A percentile compares a stretch with the other conserved stretches of the same genome.
phyloP scores from a whole-genome alignment of 176 grass and related monocot genomes.

The Bromus sterilis region DNA sequence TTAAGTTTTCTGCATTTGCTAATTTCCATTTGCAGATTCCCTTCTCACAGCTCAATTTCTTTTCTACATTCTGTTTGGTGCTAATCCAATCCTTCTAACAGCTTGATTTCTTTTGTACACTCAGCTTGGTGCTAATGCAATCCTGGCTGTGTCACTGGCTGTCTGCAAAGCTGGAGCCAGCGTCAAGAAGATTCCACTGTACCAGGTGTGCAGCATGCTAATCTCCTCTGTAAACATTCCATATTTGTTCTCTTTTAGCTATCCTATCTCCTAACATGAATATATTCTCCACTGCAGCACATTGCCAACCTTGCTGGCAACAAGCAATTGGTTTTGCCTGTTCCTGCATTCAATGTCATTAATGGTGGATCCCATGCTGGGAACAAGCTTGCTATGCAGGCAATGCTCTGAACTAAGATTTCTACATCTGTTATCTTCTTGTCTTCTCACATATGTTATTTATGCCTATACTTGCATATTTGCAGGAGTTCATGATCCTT shows the following conservation, averaged over 20 bases:
- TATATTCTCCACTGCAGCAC: slow-evolving; percentile 40
- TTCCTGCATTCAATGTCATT: slow-evolving; percentile 96
- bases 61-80: slow-evolving; percentile 56
- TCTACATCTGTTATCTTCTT: not conserved
- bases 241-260: not conserved
- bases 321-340: slow-evolving; percentile 77
- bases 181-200: slow-evolving; percentile 79
- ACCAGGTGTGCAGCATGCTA: slow-evolving; percentile 32
- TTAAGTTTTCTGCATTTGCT: not conserved
- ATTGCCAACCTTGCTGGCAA: slow-evolving; percentile 94
- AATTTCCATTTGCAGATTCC: not conserved
- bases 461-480: not conserved
- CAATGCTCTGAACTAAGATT: not conserved
- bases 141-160: slow-evolving; percentile 86
- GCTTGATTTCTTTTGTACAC: not conserved
- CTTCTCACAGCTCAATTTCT: not conserved
- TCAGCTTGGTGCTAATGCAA: slow-evolving; percentile 94
- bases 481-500: slow-evolving; percentile 98
- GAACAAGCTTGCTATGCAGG: slow-evolving; percentile 99
- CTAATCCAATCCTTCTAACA: slow-evolving; percentile 62
- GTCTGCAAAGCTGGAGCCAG: slow-evolving; percentile 82
- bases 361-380: slow-evolving; percentile 97
- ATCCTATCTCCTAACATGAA: not conserved
- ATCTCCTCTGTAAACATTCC: too few relatives aligned
- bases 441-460: not conserved